Conservation (phyloP, 352 stramenopile genomes). For the Pythium aphanidermatum region DNA sequence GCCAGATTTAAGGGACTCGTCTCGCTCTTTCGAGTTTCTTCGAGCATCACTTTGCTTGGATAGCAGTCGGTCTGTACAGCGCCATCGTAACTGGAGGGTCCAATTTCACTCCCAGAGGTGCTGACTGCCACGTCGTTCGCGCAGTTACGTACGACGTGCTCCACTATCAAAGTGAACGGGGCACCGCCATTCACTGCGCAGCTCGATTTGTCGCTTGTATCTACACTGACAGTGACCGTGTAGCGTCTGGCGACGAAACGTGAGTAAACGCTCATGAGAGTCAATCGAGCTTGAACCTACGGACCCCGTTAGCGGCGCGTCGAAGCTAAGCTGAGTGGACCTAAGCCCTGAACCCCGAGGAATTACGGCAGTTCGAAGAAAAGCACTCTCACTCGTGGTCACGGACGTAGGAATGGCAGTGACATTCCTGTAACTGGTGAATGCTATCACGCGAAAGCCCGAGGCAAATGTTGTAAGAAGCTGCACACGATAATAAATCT, state of each 20-base stretch:
- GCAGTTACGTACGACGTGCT: background rate
- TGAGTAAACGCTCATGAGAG: too few relatives aligned
- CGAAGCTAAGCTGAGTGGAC: constrained; percentile 5
- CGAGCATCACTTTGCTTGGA: too few relatives aligned
- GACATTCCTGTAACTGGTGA: too few relatives aligned
- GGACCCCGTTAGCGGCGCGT: constrained; percentile 8
- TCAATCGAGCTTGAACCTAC: too few relatives aligned
- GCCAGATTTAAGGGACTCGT: too few relatives aligned
- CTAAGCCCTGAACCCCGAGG: constrained; percentile 6
- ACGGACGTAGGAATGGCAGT: background rate
- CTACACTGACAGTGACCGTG: constrained; percentile 4
- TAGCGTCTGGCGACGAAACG: constrained; percentile 1
- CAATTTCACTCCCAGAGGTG: too few relatives aligned
- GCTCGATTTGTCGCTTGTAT: constrained; percentile 11
- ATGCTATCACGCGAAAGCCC: too few relatives aligned
- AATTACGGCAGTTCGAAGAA: constrained; percentile 8
- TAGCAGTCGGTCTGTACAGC: background rate
- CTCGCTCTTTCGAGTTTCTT: too few relatives aligned
- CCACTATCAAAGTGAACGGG: constrained; percentile 4
- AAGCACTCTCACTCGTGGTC: background rate
- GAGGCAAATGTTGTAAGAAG: background rate
- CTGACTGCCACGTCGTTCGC: background rate
- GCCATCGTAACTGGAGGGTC: too few relatives aligned
- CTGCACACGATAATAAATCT: background rate
- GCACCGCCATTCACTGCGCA: constrained; percentile 6